These are phyloP conservation scores for Calonectria honghensis DNA, from an alignment of 2,329 filamentous ascomycete genomes.

Conservation along the genomic window DNA sequence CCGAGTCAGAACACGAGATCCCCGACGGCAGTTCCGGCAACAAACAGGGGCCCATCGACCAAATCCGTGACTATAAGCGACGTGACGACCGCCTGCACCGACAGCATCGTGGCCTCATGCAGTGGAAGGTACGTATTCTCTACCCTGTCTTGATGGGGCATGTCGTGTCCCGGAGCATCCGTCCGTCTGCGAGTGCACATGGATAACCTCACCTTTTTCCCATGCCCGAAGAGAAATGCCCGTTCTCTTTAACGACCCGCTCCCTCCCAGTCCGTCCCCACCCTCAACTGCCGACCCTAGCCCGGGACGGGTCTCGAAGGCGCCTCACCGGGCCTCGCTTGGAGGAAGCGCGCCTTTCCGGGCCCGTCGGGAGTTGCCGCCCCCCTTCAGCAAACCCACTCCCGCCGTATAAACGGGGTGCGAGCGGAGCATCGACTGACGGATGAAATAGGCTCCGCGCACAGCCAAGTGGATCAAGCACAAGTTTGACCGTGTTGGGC, in stretches of 20 bases:
- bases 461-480: conserved; percentile 70
- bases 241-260: background rate
- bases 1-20: conserved; percentile 58
- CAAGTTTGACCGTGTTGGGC: conserved; percentile 74
- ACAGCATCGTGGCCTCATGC: conserved; percentile 82
- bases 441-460: conserved; percentile 60
- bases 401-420: background rate
- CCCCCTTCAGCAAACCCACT: background rate
- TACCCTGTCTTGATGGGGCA: conserved; percentile 21
- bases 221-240: background rate
- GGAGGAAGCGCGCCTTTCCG: background rate
- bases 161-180: conserved; percentile 17
- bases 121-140: conserved; percentile 72
- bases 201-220: background rate
- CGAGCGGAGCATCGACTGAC: conserved; percentile 40
- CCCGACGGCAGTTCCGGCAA: conserved; percentile 61
- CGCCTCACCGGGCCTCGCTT: conserved; percentile 36
- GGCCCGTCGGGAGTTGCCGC: conserved; percentile 30
- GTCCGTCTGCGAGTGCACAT: conserved; percentile 1
- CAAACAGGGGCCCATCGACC: conserved; percentile 68
- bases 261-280: background rate
- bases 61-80: conserved; percentile 76
- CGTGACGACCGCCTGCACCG: conserved; percentile 77
- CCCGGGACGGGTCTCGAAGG: conserved; percentile 34
- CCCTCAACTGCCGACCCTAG: conserved; percentile 24